A percentile compares a stretch with the other conserved stretches of the same genome.
Conservation (phyloP, 2,329 filamentous ascomycete genomes). For the Sarocladiaceae sp. region DNA sequence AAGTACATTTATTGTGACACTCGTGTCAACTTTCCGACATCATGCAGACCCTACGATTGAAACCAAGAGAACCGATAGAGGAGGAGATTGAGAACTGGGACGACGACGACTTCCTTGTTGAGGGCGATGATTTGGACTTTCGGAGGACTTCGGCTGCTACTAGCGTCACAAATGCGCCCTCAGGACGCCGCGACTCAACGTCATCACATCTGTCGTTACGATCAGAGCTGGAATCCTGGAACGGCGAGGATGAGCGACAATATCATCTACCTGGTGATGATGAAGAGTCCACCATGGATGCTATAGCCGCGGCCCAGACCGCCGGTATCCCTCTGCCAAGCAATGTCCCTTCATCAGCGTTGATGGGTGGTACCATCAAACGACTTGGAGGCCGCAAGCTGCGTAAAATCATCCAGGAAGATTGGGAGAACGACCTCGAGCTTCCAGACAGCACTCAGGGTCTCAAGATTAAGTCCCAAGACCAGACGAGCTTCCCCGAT, state of each 20-base stretch:
- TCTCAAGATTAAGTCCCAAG: conserved; percentile 59
- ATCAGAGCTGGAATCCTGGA: conserved; percentile 71
- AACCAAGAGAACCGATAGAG: conserved; percentile 47
- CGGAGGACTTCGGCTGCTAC: conserved; percentile 42
- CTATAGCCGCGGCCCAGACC: conserved; percentile 78
- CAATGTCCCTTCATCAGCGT: conserved; percentile 79
- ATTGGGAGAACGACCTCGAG: conserved; percentile 76
- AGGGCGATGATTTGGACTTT: conserved; percentile 58
- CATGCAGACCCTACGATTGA: conserved; percentile 52
- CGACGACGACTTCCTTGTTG: conserved; percentile 68
- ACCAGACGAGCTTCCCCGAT: conserved; percentile 58
- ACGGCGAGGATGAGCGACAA: conserved; percentile 82
- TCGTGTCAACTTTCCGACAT: conserved; percentile 16
- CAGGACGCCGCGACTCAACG: conserved; percentile 63
- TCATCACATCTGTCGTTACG: conserved; percentile 78
- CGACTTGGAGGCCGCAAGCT: conserved; percentile 71
- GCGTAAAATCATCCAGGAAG: conserved; percentile 67
- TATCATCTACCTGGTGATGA: conserved; percentile 80
- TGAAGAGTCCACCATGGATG: conserved; percentile 74
- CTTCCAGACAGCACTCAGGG: conserved; percentile 53
- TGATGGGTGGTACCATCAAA: conserved; percentile 91
- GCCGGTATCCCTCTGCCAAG: conserved; percentile 87
- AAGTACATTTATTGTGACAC: conserved; percentile 12
- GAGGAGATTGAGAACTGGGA: conserved; percentile 71
- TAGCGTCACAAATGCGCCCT: conserved; percentile 28